These are phyloP conservation scores for Tricholoma terreum DNA, from an alignment of 768 basidiomycete genomes.

Conservation along the genomic window DNA sequence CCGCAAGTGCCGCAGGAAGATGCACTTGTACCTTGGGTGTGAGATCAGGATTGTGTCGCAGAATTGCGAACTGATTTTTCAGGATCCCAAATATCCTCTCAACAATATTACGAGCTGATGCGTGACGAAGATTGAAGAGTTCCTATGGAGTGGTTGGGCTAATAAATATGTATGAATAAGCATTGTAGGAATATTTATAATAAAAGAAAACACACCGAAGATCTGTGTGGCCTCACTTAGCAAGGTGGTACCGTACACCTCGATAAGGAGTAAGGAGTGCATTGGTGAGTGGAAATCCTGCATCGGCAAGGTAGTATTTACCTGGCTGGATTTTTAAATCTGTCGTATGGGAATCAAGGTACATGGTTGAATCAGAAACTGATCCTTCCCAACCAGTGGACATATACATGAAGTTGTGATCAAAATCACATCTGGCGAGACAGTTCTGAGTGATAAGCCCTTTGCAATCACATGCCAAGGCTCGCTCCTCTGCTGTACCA, in stretches of 20 bases:
- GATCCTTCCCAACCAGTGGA: conserved; percentile 30
- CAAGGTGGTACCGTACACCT: conserved; percentile 36
- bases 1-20: too few species aligned
- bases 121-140: too few species aligned
- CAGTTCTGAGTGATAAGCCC: conserved; percentile 25
- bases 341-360: conserved; percentile 15
- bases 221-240: too few species aligned
- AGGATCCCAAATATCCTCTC: conserved; percentile 36
- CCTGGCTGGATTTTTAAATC: conserved; percentile 27
- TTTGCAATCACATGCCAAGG: conserved; percentile 8
- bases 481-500: conserved; percentile 4
- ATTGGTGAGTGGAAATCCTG: conserved; percentile 29
- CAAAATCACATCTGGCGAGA: conserved; percentile 25
- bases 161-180: too few species aligned
- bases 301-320: conserved; percentile 35
- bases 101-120: too few species aligned
- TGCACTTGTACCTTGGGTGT: neutral
- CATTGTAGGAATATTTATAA: too few species aligned
- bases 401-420: conserved; percentile 24
- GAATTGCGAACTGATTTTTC: conserved; percentile 20
- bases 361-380: conserved; percentile 21
- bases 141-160: conserved; percentile 22
- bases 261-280: conserved; percentile 32
- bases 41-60: too few species aligned
- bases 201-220: too few species aligned